Conservation (phyloP, 352 stramenopile genomes). For the Pythium angustatum region DNA sequence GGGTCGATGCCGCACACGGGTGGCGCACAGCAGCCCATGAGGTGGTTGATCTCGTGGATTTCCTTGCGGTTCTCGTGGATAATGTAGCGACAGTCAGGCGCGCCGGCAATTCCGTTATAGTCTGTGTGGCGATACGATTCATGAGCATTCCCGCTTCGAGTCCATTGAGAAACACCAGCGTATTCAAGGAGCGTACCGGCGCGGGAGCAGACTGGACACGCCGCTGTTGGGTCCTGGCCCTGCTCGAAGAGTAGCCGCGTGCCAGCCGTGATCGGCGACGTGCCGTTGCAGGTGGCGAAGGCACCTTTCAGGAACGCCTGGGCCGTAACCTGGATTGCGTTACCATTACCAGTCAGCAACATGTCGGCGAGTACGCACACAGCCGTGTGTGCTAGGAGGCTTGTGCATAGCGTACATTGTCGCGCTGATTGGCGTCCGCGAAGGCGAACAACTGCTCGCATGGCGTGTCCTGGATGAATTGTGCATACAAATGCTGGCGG, state of each 20-base stretch:
- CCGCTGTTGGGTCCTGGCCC: slow-evolving; percentile 62
- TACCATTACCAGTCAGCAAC: no score
- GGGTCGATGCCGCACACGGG: slow-evolving; percentile 40
- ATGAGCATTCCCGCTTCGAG: no score
- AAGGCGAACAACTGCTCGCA: slow-evolving; percentile 69
- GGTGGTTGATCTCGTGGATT: slow-evolving; percentile 55
- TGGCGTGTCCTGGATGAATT: slow-evolving; percentile 51
- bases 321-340: slow-evolving; percentile 62
- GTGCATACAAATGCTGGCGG: slow-evolving; percentile 57
- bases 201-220: slow-evolving; percentile 66
- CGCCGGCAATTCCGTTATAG: slow-evolving; percentile 71
- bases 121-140: slow-evolving; percentile 25
- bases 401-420: slow-evolving; percentile 46
- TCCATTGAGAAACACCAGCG: no score
- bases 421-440: slow-evolving; percentile 69
- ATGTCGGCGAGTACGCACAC: no score
- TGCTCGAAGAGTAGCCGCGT: slow-evolving; percentile 74
- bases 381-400: neutral
- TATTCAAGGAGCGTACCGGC: slow-evolving; percentile 36
- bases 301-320: slow-evolving; percentile 59
- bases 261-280: slow-evolving; percentile 56
- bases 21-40: slow-evolving; percentile 64
- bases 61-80: slow-evolving; percentile 56
- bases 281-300: slow-evolving; percentile 52
- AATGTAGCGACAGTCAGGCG: slow-evolving; percentile 56